A percentile compares a stretch with the other conserved stretches of the same genome.
phyloP scores from a whole-genome alignment of 176 grass and related monocot genomes.

The Dactylis glomerata region DNA sequence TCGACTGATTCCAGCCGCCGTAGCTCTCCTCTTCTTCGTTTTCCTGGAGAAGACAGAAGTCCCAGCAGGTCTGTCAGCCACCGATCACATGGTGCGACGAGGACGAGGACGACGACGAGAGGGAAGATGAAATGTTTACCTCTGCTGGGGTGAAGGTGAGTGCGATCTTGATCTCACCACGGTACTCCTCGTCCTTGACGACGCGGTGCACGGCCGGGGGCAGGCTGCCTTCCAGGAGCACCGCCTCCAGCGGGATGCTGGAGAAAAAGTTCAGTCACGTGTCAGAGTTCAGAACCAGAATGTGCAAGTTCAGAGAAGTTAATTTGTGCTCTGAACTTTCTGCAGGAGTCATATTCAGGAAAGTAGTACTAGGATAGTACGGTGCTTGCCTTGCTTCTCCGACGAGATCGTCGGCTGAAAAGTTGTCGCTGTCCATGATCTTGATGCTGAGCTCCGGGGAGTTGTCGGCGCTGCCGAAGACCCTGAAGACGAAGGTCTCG shows the following conservation, averaged over 20 bases:
- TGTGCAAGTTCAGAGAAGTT: not conserved
- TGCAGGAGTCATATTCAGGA: not conserved
- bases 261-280: not conserved
- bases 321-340: not conserved
- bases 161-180: slow-evolving; percentile 79
- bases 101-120: not conserved
- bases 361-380: not conserved
- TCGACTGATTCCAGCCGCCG: slow-evolving; percentile 21
- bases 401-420: slow-evolving; percentile 66
- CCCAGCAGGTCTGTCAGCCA: too few relatives aligned
- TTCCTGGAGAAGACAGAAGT: slow-evolving; percentile 10
- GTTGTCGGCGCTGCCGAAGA: slow-evolving; percentile 31
- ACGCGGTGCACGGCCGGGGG: slow-evolving; percentile 56
- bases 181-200: slow-evolving; percentile 67
- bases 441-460: slow-evolving; percentile 46
- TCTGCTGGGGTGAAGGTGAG: slow-evolving; percentile 71
- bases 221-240: slow-evolving; percentile 59
- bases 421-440: slow-evolving; percentile 76
- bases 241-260: slow-evolving; percentile 58
- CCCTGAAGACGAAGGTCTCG: slow-evolving; percentile 72
- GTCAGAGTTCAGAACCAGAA: not conserved
- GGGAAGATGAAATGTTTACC: not conserved
- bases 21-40: slow-evolving; percentile 21
- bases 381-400: slow-evolving; percentile 54
- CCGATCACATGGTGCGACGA: not conserved